These are phyloP conservation scores for Gaertneriomyces sp. DNA, from an alignment of 192 early-diverging fungal genomes.

Conservation along the genomic window DNA sequence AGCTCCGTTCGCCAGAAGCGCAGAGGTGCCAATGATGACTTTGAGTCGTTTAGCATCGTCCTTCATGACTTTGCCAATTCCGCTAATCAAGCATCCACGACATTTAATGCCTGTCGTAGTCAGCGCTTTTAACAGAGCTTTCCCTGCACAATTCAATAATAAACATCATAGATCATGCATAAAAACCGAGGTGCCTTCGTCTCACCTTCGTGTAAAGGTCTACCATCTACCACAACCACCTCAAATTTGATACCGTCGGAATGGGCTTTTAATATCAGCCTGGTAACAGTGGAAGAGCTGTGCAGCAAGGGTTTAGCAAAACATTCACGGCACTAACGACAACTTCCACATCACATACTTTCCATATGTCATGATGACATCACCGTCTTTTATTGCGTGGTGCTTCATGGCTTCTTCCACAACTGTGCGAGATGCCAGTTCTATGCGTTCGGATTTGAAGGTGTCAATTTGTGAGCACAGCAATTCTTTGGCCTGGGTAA, in stretches of 20 bases:
- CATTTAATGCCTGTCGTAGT: slow-evolving; percentile 65
- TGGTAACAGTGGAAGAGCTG: slow-evolving; percentile 85
- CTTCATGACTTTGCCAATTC: too few species aligned
- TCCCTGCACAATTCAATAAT: slow-evolving; percentile 45
- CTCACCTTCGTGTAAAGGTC: slow-evolving; percentile 83
- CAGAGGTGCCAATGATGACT: slow-evolving; percentile 91
- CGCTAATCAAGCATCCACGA: slow-evolving; percentile 5
- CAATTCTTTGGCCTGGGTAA: slow-evolving; percentile 59
- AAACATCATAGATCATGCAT: neutral
- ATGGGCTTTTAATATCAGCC: slow-evolving; percentile 73
- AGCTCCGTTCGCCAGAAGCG: slow-evolving; percentile 88
- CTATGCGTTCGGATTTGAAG: slow-evolving; percentile 91
- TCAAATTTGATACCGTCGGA: slow-evolving; percentile 71
- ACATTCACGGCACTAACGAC: too few species aligned
- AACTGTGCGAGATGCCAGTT: slow-evolving; percentile 74
- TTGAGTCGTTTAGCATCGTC: slow-evolving; percentile 38
- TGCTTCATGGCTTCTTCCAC: slow-evolving; percentile 63
- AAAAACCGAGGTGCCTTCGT: slow-evolving; percentile 6
- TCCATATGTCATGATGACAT: slow-evolving; percentile 88
- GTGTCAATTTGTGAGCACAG: slow-evolving; percentile 74
- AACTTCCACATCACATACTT: slow-evolving; percentile 18
- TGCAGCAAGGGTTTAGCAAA: neutral
- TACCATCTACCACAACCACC: slow-evolving; percentile 88
- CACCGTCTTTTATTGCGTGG: slow-evolving; percentile 75
- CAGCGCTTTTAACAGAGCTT: slow-evolving; percentile 58